Percentiles rank a stretch among this genome's conserved stretches.
phyloP scores from a whole-genome alignment of 495 filamentous ascomycete genomes.

The Astrocystis sublimbata region DNA sequence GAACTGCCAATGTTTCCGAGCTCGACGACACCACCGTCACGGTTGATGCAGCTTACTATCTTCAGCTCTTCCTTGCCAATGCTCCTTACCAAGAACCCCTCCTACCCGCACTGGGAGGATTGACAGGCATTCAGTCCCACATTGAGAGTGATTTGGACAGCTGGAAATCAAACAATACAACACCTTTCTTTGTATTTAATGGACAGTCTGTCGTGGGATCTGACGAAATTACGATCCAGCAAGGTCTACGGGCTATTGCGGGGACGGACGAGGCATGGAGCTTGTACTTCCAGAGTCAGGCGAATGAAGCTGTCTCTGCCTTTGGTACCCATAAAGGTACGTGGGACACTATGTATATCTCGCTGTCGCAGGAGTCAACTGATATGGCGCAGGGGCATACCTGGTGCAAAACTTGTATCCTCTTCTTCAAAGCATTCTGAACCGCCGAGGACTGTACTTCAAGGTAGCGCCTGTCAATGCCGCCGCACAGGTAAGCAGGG shows the following conservation, averaged over 20 bases:
- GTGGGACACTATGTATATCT: slow-evolving; percentile 17
- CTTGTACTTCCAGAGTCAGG: slow-evolving; percentile 77
- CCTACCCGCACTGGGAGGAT: slow-evolving; percentile 83
- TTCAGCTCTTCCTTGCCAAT: slow-evolving; percentile 70
- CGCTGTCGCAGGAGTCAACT: slow-evolving; percentile 19
- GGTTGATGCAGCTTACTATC: slow-evolving; percentile 89
- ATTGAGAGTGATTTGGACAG: slow-evolving; percentile 73
- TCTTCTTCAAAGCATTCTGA: slow-evolving; percentile 72
- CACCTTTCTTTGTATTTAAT: slow-evolving; percentile 83
- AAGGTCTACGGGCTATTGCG: slow-evolving; percentile 49
- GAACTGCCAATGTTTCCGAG: slow-evolving; percentile 38
- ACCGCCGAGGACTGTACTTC: slow-evolving; percentile 69
- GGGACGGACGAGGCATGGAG: slow-evolving; percentile 72
- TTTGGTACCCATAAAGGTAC: slow-evolving; percentile 78
- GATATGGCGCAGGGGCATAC: slow-evolving; percentile 52
- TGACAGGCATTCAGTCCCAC: slow-evolving; percentile 71
- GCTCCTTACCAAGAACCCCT: slow-evolving; percentile 76
- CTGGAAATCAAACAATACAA: slow-evolving; percentile 64
- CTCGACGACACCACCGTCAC: slow-evolving; percentile 73
- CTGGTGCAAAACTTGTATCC: slow-evolving; percentile 64
- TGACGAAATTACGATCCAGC: slow-evolving; percentile 53
- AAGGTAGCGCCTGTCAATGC: slow-evolving; percentile 89
- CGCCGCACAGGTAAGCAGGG: slow-evolving; percentile 71
- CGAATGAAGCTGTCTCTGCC: slow-evolving; percentile 73
- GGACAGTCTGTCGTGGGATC: slow-evolving; percentile 75